phyloP scores from a whole-genome alignment of 371 early-diverging fungal species.

The Saksenaea vasiformis region DNA sequence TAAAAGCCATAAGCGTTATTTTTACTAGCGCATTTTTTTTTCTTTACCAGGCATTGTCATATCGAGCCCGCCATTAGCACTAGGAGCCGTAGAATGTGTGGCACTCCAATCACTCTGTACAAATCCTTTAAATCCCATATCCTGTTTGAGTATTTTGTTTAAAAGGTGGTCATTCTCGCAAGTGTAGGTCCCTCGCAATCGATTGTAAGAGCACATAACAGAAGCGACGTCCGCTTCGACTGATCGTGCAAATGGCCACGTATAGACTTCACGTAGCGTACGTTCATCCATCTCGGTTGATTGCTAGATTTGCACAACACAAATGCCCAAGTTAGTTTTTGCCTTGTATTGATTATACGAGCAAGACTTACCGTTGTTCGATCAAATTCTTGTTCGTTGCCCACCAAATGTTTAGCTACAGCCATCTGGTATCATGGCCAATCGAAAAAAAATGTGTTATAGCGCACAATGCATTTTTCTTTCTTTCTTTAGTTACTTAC shows the following conservation, averaged over 20 bases:
- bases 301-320: conserved; percentile 6
- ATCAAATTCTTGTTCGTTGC: conserved; percentile 50
- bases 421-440: conserved; percentile 30
- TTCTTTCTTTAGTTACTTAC: conserved; percentile 20
- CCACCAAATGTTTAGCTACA: conserved; percentile 53
- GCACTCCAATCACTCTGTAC: conserved; percentile 24
- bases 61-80: conserved; percentile 45
- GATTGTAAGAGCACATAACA: conserved; percentile 49
- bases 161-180: conserved; percentile 41
- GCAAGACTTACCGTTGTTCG: conserved; percentile 16
- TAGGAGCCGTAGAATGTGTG: conserved; percentile 14
- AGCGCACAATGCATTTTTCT: too few species aligned
- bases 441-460: not conserved
- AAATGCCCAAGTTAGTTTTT: not conserved
- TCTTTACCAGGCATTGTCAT: conserved; percentile 55
- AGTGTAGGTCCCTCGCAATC: conserved; percentile 33
- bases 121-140: conserved; percentile 34
- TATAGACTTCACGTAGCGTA: conserved; percentile 49
- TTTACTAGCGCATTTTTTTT: conserved; percentile 12
- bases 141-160: conserved; percentile 39
- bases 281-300: conserved; percentile 35
- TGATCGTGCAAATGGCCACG: conserved; percentile 44
- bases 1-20: not conserved
- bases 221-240: conserved; percentile 42
- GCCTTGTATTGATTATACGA: not conserved